Evolutionary conservation across 305 asterid species (phyloP).

Genomic region (Fraxinus velutina): DNA sequence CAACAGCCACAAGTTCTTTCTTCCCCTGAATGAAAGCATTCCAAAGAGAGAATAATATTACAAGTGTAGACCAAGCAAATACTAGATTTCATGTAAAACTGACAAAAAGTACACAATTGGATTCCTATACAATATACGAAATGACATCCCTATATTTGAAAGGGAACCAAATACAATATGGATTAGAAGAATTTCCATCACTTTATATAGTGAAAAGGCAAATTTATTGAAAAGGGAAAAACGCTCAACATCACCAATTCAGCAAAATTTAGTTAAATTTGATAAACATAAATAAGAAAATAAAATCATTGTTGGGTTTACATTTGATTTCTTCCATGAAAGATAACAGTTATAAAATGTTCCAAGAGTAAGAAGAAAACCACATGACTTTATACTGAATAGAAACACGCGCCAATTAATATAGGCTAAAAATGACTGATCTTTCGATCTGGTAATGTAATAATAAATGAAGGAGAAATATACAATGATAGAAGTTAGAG

Average conservation of each 20-base stretch:
- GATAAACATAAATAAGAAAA: background rate
- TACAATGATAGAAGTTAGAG: conserved; percentile 61
- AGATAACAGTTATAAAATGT: background rate
- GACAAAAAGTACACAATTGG: background rate
- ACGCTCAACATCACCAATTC: background rate
- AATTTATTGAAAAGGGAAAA: background rate
- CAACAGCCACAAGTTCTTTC: conserved; percentile 83
- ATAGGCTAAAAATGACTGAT: background rate
- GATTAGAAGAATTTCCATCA: background rate
- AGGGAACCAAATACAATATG: background rate
- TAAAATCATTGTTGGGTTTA: background rate
- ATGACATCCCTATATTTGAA: background rate
- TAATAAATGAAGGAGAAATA: background rate
- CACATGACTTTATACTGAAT: background rate
- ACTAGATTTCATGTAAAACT: background rate
- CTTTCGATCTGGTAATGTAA: background rate
- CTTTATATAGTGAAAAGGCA: background rate
- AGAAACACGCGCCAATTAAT: background rate
- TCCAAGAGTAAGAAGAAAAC: background rate
- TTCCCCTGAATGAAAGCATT: conserved; percentile 48
- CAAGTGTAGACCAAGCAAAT: background rate
- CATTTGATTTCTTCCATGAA: background rate
- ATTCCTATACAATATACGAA: background rate
- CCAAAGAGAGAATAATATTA: background rate
- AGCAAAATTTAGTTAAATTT: background rate